Percentiles rank a stretch among this genome's conserved stretches.
phyloP scores from a whole-genome alignment of 768 basidiomycete genomes.

The Psilocybe cyanescens region DNA sequence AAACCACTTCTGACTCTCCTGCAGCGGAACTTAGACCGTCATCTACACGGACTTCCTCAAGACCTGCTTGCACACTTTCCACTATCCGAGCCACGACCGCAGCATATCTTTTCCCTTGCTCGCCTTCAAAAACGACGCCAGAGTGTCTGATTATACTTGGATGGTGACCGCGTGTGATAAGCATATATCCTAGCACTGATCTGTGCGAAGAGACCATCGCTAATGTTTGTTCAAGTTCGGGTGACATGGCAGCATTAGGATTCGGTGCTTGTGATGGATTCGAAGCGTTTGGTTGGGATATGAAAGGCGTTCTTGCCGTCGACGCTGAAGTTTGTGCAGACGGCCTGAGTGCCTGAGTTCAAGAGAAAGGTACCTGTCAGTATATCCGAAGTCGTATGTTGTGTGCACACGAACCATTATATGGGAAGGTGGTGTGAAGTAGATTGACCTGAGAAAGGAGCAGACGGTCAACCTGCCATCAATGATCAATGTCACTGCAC shows the following conservation, averaged over 20 bases:
- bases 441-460: not conserved
- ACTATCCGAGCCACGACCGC: slow-evolving; percentile 75
- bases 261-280: slow-evolving; percentile 21
- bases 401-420: not conserved
- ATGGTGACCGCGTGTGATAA: slow-evolving; percentile 74
- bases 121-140: slow-evolving; percentile 85
- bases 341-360: slow-evolving; percentile 12
- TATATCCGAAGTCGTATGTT: not conserved
- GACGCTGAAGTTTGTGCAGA: slow-evolving; percentile 13
- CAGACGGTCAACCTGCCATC: too few relatives aligned
- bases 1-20: slow-evolving; percentile 54
- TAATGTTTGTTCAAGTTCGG: slow-evolving; percentile 86
- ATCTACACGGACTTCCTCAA: slow-evolving; percentile 57
- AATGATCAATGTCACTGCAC: too few relatives aligned
- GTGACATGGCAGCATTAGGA: slow-evolving; percentile 46
- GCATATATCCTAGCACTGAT: slow-evolving; percentile 86
- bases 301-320: slow-evolving; percentile 31
- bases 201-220: slow-evolving; percentile 77
- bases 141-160: slow-evolving; percentile 84
- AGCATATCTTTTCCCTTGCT: slow-evolving; percentile 79
- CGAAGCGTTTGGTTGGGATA: slow-evolving; percentile 28
- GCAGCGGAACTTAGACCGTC: slow-evolving; percentile 31
- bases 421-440: not conserved
- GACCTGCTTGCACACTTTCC: slow-evolving; percentile 9
- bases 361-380: not conserved